These are phyloP conservation scores for Penicillium concentricum DNA, from an alignment of 2,329 filamentous ascomycete species.

Conservation along the genomic window DNA sequence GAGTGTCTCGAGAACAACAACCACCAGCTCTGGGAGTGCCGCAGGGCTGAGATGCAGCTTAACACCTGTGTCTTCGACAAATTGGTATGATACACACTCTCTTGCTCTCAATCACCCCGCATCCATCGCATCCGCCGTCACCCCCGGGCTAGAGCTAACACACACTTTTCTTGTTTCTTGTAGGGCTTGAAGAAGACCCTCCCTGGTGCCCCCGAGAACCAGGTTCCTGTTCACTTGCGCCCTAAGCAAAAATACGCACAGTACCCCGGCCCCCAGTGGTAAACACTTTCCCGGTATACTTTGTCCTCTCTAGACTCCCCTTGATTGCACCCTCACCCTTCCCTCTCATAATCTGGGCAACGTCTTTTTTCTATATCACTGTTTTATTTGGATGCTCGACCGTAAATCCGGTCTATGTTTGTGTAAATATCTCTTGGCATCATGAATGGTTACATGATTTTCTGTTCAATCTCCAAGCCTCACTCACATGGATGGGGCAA, in stretches of 20 bases:
- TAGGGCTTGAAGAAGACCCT: constrained; percentile 81
- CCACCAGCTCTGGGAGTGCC: constrained; percentile 95
- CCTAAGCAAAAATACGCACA: constrained; percentile 50
- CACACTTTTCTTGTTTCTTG: constrained; percentile 1
- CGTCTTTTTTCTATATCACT: constrained; percentile 22
- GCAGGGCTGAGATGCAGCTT: constrained; percentile 79
- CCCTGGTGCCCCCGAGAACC: constrained; percentile 68
- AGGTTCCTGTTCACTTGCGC: constrained; percentile 72
- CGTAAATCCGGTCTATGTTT: constrained; percentile 24
- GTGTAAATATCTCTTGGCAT: constrained; percentile 43
- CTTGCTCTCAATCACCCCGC: not conserved
- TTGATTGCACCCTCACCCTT: constrained; percentile 8
- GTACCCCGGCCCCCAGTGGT: constrained; percentile 40
- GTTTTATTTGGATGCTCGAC: constrained; percentile 26
- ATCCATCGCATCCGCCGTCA: not conserved
- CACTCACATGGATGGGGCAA: not conserved
- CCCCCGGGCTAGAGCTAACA: not conserved
- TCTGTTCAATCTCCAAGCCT: constrained; percentile 16
- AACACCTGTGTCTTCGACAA: constrained; percentile 97
- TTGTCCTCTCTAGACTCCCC: constrained; percentile 9
- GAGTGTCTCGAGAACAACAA: constrained; percentile 95
- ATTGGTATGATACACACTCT: constrained; percentile 62
- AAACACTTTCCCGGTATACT: constrained; percentile 15
- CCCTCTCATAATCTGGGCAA: constrained; percentile 14
- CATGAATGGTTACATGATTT: constrained; percentile 36